Conservation (phyloP, 2,329 filamentous ascomycete genomes). For the Hypoxylon sp. region DNA sequence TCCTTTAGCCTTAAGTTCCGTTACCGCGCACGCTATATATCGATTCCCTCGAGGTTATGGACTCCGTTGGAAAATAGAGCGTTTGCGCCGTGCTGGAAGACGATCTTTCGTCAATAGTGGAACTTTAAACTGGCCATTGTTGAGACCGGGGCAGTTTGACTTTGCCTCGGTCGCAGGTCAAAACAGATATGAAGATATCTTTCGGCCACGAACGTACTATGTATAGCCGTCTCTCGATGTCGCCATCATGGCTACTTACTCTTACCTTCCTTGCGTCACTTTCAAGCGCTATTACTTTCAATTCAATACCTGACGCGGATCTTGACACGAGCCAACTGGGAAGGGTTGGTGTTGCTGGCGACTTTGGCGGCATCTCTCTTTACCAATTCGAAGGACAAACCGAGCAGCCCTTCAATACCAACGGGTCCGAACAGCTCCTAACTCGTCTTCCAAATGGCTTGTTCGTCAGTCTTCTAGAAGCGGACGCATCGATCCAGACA, state of each 20-base stretch:
- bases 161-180: slow-evolving; percentile 49
- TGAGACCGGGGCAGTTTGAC: slow-evolving; percentile 48
- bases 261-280: slow-evolving; percentile 61
- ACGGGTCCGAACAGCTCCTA: slow-evolving; percentile 86
- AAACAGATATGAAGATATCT: slow-evolving; percentile 64
- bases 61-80: slow-evolving; percentile 47
- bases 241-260: slow-evolving; percentile 57
- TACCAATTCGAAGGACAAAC: slow-evolving; percentile 88
- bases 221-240: slow-evolving; percentile 51
- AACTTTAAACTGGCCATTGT: slow-evolving; percentile 33
- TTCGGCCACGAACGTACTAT: slow-evolving; percentile 61
- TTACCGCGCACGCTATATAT: slow-evolving; percentile 15
- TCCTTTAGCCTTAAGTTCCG: slow-evolving; percentile 13
- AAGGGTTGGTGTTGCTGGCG: slow-evolving; percentile 85
- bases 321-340: slow-evolving; percentile 86
- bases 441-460: slow-evolving; percentile 87
- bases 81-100: slow-evolving; percentile 36
- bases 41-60: slow-evolving; percentile 51
- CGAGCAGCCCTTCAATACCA: slow-evolving; percentile 75
- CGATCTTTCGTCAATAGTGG: slow-evolving; percentile 27
- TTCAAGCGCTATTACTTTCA: slow-evolving; percentile 70
- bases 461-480: slow-evolving; percentile 79
- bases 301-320: slow-evolving; percentile 75
- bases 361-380: slow-evolving; percentile 92
- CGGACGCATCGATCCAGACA: slow-evolving; percentile 87